phyloP scores from a whole-genome alignment of 2,329 filamentous ascomycete species.

The Pezicula neosporulosa region DNA sequence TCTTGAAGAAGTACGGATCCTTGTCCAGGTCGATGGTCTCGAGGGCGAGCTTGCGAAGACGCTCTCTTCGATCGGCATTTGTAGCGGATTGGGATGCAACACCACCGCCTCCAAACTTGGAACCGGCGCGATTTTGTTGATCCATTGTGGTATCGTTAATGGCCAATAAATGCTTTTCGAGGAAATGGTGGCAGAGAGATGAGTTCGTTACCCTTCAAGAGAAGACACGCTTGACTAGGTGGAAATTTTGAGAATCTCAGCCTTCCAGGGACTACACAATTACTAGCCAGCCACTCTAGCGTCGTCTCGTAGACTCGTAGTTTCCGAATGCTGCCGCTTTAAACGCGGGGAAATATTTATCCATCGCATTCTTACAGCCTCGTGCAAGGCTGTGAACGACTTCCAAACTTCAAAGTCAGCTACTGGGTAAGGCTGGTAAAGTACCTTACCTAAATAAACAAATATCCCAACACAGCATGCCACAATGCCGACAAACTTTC shows the following conservation, averaged over 20 bases:
- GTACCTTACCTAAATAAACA: neutral
- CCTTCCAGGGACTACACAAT: no score
- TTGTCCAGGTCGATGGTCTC: constrained; percentile 99
- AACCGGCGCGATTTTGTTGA: constrained; percentile 89
- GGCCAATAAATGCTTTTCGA: neutral
- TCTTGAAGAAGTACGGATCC: constrained; percentile 99
- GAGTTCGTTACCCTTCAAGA: no score
- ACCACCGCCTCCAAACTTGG: constrained; percentile 96
- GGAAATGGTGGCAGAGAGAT: no score
- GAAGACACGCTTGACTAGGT: no score
- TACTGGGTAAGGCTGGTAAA: neutral
- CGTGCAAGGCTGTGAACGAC: constrained; percentile 10
- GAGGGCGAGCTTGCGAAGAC: constrained; percentile 94
- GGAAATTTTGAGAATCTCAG: no score
- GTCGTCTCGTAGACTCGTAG: no score
- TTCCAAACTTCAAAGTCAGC: no score
- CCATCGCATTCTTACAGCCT: constrained; percentile 15
- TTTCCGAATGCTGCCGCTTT: no score
- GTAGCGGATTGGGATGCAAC: constrained; percentile 91
- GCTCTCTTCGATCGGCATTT: constrained; percentile 95
- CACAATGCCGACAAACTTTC: constrained; percentile 16
- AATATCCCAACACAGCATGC: neutral
- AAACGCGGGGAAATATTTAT: neutral
- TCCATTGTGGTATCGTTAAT: constrained; percentile 46
- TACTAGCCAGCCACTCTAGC: no score